Base-by-base conservation (phyloP, 2,329 filamentous ascomycete genomes). In the Neocucurbitaria cava region DNA sequence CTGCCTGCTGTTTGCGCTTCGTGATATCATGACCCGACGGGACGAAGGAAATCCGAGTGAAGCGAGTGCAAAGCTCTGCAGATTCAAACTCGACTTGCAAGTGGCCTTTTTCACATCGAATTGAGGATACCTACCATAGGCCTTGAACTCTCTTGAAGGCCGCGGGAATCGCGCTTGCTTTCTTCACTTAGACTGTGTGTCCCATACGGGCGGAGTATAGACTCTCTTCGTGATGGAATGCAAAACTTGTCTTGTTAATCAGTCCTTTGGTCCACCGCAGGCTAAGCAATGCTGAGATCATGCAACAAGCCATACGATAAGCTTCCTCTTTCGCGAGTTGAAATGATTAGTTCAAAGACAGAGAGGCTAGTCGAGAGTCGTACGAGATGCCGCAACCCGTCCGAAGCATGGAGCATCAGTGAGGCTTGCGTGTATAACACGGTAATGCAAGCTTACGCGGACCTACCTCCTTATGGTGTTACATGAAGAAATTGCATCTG, bases 1-100 rank as follows among this genome's bases (percentile, higher is more conserved):
- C 59, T 65, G 46, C 58, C 41, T 46, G 43, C 42, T 49, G 43
- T 43, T 52, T 55, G 48, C 39, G 36, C 48, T 42, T 18, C 23
- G 18, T 30, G 28, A 42, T 36, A 35, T 35, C 23, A 41, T 21
- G 21, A 33, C n/a, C 33, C 33, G 18, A 40, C 49, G 36, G 36
- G 33, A 39, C 21, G 44, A 55, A 24, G 40, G 39, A 26, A 39
- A 47, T 46, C 35, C n/a, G n/a, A n/a, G 36, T 56, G 47, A 56
- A 56, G 49, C 50, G 43, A 52, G 26, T 23, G 26, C 18, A 30
- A 40, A 33, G 18, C 26, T 21, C 38, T 21, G 20, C 31, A 18
- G 18, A 24, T 41, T 18, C 41, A 24, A 18, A 24, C 6, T 48
- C 36, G 48, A 44, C 31, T 36, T 9, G 18, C 33, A 28, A 26